These are phyloP conservation scores for Arthroderma sp. DNA, from an alignment of 2,329 filamentous ascomycete species.

Conservation along the genomic window DNA sequence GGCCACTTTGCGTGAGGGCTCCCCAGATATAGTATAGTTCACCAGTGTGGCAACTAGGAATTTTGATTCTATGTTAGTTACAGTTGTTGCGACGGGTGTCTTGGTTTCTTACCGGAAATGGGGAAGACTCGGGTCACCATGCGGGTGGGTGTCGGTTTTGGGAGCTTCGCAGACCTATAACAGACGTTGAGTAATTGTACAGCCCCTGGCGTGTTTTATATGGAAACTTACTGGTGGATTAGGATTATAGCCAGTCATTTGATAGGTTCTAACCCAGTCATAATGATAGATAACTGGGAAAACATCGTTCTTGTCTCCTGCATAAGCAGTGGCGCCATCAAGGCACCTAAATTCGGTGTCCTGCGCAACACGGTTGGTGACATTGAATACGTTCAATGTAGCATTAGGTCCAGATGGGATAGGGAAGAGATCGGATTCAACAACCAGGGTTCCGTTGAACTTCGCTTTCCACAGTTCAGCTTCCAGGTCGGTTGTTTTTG, in stretches of 20 bases:
- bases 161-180: not conserved
- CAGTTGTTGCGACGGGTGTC: not conserved
- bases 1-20: not conserved
- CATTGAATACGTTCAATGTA: not conserved
- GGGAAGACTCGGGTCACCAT: not conserved
- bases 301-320: not conserved
- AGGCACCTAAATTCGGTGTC: conserved; percentile 32
- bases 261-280: not conserved
- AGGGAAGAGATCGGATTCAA: not conserved
- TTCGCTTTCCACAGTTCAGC: not conserved
- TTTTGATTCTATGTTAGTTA: not conserved
- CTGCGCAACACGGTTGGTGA: not conserved
- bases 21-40: conserved; percentile 2
- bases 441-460: not conserved
- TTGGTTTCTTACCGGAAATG: not conserved
- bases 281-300: conserved; percentile 1
- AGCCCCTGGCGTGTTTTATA: not conserved
- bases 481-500: not conserved
- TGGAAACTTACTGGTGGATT: not conserved
- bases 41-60: not conserved
- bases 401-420: not conserved
- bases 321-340: conserved; percentile 42
- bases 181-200: not conserved
- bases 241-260: not conserved
- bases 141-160: not conserved